Evolutionary conservation across 2,329 filamentous ascomycete species (phyloP), one percentile per base, ranked within the genome.

Genomic region (Exophiala sp.): DNA sequence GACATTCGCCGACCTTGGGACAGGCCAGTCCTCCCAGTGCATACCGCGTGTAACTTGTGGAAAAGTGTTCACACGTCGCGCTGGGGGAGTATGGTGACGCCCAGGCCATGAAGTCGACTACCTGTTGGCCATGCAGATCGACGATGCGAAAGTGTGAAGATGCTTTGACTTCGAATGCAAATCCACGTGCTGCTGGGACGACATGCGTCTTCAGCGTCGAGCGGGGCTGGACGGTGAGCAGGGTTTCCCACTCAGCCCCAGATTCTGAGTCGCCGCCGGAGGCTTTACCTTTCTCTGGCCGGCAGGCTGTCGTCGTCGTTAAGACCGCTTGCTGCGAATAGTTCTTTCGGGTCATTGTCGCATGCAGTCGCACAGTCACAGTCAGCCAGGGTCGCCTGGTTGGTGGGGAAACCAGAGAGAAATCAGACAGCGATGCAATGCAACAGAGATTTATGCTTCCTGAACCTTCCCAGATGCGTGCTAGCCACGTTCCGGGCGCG

Each of bases 21-120:
- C 70, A 67, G 9, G 66, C 66, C 1, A 65, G 65, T 29, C 71
- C 70, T 35, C 55, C 60, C 40, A 71, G 63, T 44, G 68, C 67
- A 61, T 69, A 72, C 16, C 70, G 66, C 6, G 71, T 72, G 62
- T 73, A 71, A 51, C 68, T 66, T 63, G 70, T 68, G 18, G 65
- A 69, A 39, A 72, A 61, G 55, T 72, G 70, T 55, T 72, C 70
- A 32, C 38, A 24, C 29, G 18, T 39, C 14, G 44, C 20, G 14
- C 11, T 38, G 4, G 20, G 34, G 18, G 54, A n/a, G 50, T 60
- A 52, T 8, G 58, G 62, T 18, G 64, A 54, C 4, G 66, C 65
- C 68, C 69, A 72, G 12, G 71, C 71, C 45, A 70, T 68, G 50
- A 73, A 67, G 61, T 73, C 71, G 51, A 73, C 68, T 12, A 72